A percentile compares a stretch with the other conserved stretches of the same genome.
Conservation (phyloP, 495 filamentous ascomycete genomes). For the Neurospora sublineolata region DNA sequence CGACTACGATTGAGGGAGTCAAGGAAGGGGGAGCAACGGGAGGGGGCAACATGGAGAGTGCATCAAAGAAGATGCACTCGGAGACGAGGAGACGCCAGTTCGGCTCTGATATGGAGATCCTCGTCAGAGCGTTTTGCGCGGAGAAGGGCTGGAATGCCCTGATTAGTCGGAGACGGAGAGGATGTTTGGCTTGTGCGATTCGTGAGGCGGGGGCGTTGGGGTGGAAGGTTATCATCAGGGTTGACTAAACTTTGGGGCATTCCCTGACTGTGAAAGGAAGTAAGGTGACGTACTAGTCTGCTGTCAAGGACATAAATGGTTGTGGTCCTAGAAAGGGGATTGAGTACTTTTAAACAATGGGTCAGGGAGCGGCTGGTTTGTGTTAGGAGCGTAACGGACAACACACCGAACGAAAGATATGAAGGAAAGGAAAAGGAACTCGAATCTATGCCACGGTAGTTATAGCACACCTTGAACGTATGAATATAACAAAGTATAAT, state of each 20-base stretch:
- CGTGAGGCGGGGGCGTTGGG: slow-evolving; percentile 58
- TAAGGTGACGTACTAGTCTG: background rate
- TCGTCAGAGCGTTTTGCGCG: slow-evolving; percentile 58
- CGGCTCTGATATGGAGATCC: slow-evolving; percentile 48
- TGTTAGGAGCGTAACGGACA: background rate
- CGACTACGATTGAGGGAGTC: background rate
- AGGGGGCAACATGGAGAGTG: slow-evolving; percentile 12
- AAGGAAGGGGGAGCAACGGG: background rate
- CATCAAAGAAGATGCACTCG: slow-evolving; percentile 35
- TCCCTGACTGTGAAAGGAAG: background rate
- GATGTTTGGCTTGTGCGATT: slow-evolving; percentile 57
- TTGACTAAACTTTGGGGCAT: slow-evolving; percentile 28
- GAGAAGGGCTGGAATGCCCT: slow-evolving; percentile 57
- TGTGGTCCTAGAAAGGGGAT: background rate
- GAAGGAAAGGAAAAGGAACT: background rate
- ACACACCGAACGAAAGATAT: background rate
- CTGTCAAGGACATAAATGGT: background rate
- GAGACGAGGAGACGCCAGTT: slow-evolving; percentile 40
- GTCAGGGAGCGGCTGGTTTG: background rate
- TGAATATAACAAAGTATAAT: background rate
- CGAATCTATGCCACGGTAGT: background rate
- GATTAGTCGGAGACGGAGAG: slow-evolving; percentile 50
- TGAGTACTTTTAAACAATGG: background rate
- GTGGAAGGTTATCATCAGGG: slow-evolving; percentile 52
- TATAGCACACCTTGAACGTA: background rate